Percentiles rank a stretch among this genome's conserved stretches.
Conservation (phyloP, 495 filamentous ascomycete genomes). For the Xylaria curta region DNA sequence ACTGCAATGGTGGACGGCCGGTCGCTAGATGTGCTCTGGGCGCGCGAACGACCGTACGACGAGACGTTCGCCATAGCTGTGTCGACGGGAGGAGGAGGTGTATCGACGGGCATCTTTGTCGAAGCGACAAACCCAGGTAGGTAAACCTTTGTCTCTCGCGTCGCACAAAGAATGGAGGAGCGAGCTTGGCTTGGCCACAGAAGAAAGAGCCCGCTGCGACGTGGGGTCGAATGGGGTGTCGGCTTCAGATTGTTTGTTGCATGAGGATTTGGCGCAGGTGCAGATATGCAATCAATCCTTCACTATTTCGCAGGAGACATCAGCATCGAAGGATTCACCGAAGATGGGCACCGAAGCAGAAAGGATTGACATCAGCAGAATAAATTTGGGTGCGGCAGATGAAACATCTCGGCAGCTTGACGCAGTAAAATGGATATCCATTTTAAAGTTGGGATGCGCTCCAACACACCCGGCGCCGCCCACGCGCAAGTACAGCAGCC, state of each 20-base stretch:
- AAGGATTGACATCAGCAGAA: slow-evolving; percentile 15
- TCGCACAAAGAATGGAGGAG: slow-evolving; percentile 35
- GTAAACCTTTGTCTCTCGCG: slow-evolving; percentile 34
- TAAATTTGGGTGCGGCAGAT: slow-evolving; percentile 11
- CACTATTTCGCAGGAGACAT: slow-evolving; percentile 15
- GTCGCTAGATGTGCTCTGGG: slow-evolving; percentile 64
- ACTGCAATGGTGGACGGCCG: slow-evolving; percentile 53
- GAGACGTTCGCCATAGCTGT: slow-evolving; percentile 49
- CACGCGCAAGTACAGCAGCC: slow-evolving; percentile 2
- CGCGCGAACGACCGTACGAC: slow-evolving; percentile 44
- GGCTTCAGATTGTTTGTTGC: slow-evolving; percentile 20
- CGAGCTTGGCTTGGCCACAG: slow-evolving; percentile 25
- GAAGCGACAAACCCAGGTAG: slow-evolving; percentile 35
- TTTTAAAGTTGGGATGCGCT: neutral
- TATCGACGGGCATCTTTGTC: slow-evolving; percentile 38
- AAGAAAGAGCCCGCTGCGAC: slow-evolving; percentile 19
- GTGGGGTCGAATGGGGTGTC: slow-evolving; percentile 10
- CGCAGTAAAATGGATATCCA: slow-evolving; percentile 1
- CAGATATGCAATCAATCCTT: slow-evolving; percentile 20
- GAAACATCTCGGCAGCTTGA: slow-evolving; percentile 6
- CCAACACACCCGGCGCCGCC: neutral
- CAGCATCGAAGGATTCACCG: slow-evolving; percentile 26
- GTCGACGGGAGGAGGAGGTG: slow-evolving; percentile 40
- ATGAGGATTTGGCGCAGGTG: slow-evolving; percentile 22
- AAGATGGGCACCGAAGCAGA: slow-evolving; percentile 12